Base-by-base conservation (phyloP, 192 early-diverging fungal genomes). In the Dissophora ornata region DNA sequence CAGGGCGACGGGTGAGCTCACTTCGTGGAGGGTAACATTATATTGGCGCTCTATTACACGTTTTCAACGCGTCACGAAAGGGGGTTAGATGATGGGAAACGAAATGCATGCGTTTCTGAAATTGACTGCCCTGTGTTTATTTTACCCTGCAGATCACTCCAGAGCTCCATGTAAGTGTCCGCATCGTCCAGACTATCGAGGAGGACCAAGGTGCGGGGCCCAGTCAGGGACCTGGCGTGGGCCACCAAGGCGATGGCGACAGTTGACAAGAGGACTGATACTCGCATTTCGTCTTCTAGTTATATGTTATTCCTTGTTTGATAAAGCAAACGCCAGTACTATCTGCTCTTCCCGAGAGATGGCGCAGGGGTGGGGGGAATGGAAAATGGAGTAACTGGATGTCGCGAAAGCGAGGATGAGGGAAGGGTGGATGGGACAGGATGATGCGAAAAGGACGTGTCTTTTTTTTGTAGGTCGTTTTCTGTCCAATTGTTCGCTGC, bases 41-140 rank as follows among this genome's bases (percentile, higher is more conserved):
- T 86, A 90, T 6, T 90, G 79, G 22, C 89, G 86, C 9, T 83
- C 90, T 92, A 81, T 41, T n/a, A n/a, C n/a, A n/a, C n/a, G n/a
- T n/a, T n/a, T n/a, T n/a, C n/a, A n/a, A n/a, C 44, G 44, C n/a
- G 18, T 5, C 6, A 4, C 10, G 12, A 45, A n/a, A 45, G 24
- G 24, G 15, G n/a, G 29, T 30, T 21, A 62, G 65, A 62, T 28
- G 42, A 36, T 75, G 42, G 18, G 18, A 38, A 38, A 38, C 36
- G 36, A 6, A 38, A 38, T 38, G 36, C 36, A 9, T 38, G 36
- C 6, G 6, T 6, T 38, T 13, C 36, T 9, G 7, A 38, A 13
- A 13, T 9, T 9, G 13, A 38, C 7, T 38, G 36, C 36, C 6
- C 36, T 34, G 18, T 28, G 22, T 11, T 13, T 19, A 4, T n/a